Evolutionary conservation across 1,284 basidiomycete genomes (phyloP), one percentile per base, ranked within the genome.

Genomic region (Vanrija sp.): DNA sequence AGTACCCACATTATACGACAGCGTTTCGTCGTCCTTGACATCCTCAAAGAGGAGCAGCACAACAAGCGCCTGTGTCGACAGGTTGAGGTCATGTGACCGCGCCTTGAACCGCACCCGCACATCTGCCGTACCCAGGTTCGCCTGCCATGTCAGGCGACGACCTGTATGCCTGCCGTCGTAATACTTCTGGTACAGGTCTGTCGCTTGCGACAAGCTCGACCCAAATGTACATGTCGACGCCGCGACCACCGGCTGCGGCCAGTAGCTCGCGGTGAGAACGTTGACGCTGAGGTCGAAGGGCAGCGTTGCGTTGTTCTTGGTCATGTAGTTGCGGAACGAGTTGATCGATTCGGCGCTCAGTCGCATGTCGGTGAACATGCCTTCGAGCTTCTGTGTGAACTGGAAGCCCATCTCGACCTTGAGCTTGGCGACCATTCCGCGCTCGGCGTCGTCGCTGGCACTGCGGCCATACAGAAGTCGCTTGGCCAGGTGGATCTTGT

Each of bases 311-410:
- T 65, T 67, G 46, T 68, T 61, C 16, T 65, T 62, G 50, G 55
- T 61, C 16, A 58, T 57, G 53, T 65, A 68, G 46, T 68, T 67
- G 6, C 65, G 55, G 75, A 92, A 98, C 5, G 83, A 83, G 50
- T 83, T 80, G 80, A 88, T 91, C 8, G 85, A 86, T 54, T 99
- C 96, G 25, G 81, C 79, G 18, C 91, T 95, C 39, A 96, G 77
- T 67, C 87, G 91, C 86, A 99, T 95, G 72, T 99, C 96, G 66
- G 94, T 85, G 81, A 99, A 95, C 96, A 99, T 99, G 52, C 96
- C 95, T 75, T 98, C 95, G 64, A 98, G 80, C 73, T 96, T 96
- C 76, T 97, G 92, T 0, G 96, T 98, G 73, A 98, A 99, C 69
- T 95, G 91, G 69, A 89, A 90, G 8, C 96, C 96, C 69, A 71